Evolutionary conservation across 192 early-diverging fungal species (phyloP).

Genomic region (Backusella parvicylindrica): DNA sequence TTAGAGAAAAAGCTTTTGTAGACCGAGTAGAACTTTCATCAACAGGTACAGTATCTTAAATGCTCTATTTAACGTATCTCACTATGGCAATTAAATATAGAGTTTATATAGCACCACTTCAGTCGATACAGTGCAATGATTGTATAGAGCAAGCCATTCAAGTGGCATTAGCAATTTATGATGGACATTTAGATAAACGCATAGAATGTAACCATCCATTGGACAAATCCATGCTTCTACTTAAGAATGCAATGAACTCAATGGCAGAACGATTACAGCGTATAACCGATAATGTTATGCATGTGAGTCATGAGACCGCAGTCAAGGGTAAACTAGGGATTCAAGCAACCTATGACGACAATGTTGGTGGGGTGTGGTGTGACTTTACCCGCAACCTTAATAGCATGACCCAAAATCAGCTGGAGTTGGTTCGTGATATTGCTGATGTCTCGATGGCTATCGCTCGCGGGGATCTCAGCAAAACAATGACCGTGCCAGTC

Average conservation of each 20-base stretch:
- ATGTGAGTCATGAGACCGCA: conserved; percentile 64
- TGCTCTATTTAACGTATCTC: background rate
- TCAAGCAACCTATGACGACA: conserved; percentile 39
- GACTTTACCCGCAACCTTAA: conserved; percentile 54
- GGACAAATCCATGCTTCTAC: conserved; percentile 1
- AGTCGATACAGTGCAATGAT: conserved; percentile 23
- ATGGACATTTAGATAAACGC: conserved; percentile 40
- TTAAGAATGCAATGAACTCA: conserved; percentile 51
- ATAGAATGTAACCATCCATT: conserved; percentile 37
- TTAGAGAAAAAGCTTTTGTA: conserved; percentile 1
- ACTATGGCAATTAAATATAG: background rate
- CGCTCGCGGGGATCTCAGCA: conserved; percentile 51
- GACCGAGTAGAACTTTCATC: conserved; percentile 5
- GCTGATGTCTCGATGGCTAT: conserved; percentile 61
- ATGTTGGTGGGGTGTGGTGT: conserved; percentile 49
- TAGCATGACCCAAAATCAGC: conserved; percentile 54
- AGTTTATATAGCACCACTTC: background rate
- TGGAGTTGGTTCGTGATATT: conserved; percentile 59
- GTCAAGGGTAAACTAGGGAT: conserved; percentile 71
- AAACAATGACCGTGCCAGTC: conserved; percentile 56
- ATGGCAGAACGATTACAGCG: conserved; percentile 60
- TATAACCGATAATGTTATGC: conserved; percentile 57
- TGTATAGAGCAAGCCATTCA: conserved; percentile 42
- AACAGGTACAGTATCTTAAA: background rate
- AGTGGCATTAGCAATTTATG: conserved; percentile 41